Conservation (phyloP, 2,329 filamentous ascomycete species). For the Diaporthe vexans region DNA sequence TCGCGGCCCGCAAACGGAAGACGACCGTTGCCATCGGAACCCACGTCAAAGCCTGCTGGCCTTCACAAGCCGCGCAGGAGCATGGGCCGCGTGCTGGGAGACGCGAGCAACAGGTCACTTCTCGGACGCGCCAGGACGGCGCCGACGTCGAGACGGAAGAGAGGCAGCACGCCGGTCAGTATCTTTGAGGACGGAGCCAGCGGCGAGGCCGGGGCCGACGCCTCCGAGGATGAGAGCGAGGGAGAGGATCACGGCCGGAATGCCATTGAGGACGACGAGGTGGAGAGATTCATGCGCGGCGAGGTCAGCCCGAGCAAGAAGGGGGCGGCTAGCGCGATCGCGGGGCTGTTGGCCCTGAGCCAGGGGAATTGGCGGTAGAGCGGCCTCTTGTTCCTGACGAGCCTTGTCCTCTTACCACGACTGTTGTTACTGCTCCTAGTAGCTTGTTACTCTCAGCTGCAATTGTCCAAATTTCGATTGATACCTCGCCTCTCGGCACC, state of each 20-base stretch:
- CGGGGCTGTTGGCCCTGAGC: conserved; percentile 88
- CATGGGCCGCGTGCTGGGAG: conserved; percentile 56
- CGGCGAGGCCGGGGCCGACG: conserved; percentile 43
- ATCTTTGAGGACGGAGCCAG: conserved; percentile 66
- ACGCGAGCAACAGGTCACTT: conserved; percentile 53
- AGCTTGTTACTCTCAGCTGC: background rate
- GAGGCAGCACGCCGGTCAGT: conserved; percentile 54
- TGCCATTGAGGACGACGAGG: conserved; percentile 67
- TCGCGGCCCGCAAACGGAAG: conserved; percentile 46
- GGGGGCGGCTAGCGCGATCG: conserved; percentile 88
- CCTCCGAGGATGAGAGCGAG: conserved; percentile 32
- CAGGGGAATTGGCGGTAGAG: conserved; percentile 88
- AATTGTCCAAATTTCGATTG: conserved; percentile 24
- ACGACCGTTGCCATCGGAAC: conserved; percentile 53
- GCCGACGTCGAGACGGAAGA: conserved; percentile 51
- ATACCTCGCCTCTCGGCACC: background rate
- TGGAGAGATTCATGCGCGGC: conserved; percentile 80
- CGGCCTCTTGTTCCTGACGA: too few relatives aligned
- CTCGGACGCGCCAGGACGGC: conserved; percentile 58
- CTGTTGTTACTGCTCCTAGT: background rate
- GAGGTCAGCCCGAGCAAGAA: conserved; percentile 78
- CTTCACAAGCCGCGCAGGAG: conserved; percentile 56
- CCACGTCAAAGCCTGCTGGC: background rate
- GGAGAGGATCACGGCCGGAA: conserved; percentile 31
- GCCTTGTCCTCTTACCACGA: background rate